phyloP scores from a whole-genome alignment of 2,329 filamentous ascomycete genomes.

The Calonectria pseudoturangicola region DNA sequence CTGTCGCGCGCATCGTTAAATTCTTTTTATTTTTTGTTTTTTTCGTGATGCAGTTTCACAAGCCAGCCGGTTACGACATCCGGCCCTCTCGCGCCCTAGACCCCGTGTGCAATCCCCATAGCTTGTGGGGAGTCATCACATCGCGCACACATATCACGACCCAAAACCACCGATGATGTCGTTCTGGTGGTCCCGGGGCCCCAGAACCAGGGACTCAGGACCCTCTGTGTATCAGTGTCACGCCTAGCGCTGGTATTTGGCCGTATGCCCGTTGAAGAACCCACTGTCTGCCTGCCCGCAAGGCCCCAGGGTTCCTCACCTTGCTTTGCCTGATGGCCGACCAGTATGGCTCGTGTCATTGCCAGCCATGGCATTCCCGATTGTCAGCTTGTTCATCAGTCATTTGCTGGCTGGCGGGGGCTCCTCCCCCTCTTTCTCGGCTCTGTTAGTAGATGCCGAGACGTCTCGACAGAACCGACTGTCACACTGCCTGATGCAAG shows the following conservation, averaged over 20 bases:
- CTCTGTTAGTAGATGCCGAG: conserved; percentile 29
- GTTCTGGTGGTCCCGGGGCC: not conserved
- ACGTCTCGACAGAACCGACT: conserved; percentile 30
- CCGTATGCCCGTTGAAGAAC: conserved; percentile 39
- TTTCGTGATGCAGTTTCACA: conserved; percentile 46
- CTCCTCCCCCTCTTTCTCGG: conserved; percentile 27
- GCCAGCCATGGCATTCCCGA: conserved; percentile 42
- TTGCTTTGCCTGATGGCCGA: conserved; percentile 36
- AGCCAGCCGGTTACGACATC: conserved; percentile 30
- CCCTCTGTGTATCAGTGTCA: conserved; percentile 29
- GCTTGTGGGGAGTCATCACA: conserved; percentile 20
- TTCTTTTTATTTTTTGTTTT: conserved; percentile 8
- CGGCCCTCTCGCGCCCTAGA: conserved; percentile 18
- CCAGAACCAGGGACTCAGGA: conserved; percentile 18
- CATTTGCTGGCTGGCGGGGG: conserved; percentile 38
- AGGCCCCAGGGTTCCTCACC: conserved; percentile 33
- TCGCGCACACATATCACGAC: conserved; percentile 19
- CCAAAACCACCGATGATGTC: conserved; percentile 32
- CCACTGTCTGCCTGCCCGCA: conserved; percentile 41
- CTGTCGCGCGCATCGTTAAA: conserved; percentile 40
- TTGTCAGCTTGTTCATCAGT: conserved; percentile 45
- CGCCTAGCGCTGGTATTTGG: conserved; percentile 43
- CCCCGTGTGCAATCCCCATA: conserved; percentile 10
- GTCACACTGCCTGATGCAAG: conserved; percentile 34
- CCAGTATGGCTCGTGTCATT: conserved; percentile 47